Evolutionary conservation across 768 basidiomycete genomes (phyloP).

Genomic region (Pholiota conissans): DNA sequence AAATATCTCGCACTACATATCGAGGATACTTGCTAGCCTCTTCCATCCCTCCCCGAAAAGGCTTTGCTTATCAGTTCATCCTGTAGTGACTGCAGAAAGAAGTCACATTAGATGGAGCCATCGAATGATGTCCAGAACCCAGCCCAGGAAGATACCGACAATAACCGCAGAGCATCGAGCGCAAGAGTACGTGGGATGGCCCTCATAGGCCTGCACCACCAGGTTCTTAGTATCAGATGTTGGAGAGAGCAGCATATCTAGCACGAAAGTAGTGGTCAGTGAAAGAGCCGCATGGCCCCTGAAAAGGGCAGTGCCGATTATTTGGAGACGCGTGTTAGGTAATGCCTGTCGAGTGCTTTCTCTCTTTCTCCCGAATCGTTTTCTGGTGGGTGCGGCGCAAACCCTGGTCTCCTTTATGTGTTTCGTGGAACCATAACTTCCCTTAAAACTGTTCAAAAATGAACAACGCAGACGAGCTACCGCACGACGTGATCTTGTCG

Average conservation of each 20-base stretch:
- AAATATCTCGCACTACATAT: neutral
- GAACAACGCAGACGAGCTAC: conserved; percentile 48
- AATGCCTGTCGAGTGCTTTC: neutral
- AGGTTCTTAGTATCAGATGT: conserved; percentile 50
- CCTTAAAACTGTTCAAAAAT: conserved; percentile 16
- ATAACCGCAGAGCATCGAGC: conserved; percentile 69
- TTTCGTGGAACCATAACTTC: neutral
- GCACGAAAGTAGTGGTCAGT: neutral
- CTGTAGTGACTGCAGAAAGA: conserved; percentile 59
- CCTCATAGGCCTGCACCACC: conserved; percentile 60
- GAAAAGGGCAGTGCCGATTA: neutral
- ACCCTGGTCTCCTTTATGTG: neutral
- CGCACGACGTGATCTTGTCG: conserved; percentile 65
- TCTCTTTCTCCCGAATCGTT: neutral
- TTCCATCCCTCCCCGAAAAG: conserved; percentile 81
- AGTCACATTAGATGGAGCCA: neutral
- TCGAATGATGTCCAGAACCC: no score
- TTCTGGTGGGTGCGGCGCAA: neutral
- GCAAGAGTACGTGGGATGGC: conserved; percentile 71
- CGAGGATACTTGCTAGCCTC: conserved; percentile 64
- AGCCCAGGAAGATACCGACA: conserved; percentile 38
- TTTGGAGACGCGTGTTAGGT: conserved; percentile 1
- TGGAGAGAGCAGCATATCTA: conserved; percentile 17
- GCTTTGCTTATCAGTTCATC: conserved; percentile 85
- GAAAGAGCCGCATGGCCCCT: conserved; percentile 2